These are phyloP conservation scores for Vicia villosa DNA, from an alignment of 306 rosid species.

Conservation along the genomic window DNA sequence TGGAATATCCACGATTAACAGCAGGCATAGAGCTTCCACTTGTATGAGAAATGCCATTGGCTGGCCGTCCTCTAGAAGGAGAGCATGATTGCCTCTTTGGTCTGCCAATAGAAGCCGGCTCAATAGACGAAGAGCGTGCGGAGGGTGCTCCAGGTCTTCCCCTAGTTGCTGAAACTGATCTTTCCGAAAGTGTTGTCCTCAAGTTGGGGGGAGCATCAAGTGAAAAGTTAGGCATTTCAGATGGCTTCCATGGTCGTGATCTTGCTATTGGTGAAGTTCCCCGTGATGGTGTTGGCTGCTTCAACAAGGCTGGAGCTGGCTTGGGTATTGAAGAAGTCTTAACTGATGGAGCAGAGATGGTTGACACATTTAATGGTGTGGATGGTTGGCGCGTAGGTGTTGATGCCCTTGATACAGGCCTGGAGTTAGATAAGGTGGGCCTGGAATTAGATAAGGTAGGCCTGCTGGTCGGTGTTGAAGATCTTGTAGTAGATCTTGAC, in stretches of 20 bases:
- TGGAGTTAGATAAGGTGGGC: constrained; percentile 66
- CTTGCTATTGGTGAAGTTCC: constrained; percentile 85
- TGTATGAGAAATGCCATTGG: constrained; percentile 62
- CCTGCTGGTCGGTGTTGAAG: constrained; percentile 85
- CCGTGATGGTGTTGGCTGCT: constrained; percentile 65
- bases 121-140: constrained; percentile 80
- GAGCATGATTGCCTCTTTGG: constrained; percentile 95
- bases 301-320: constrained; percentile 58
- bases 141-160: constrained; percentile 98
- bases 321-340: constrained; percentile 68
- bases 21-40: constrained; percentile 98
- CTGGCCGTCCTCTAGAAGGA: constrained; percentile 91
- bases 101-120: constrained; percentile 75
- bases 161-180: constrained; percentile 86
- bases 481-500: constrained; percentile 67
- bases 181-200: constrained; percentile 84
- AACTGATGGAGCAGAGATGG: constrained; percentile 53
- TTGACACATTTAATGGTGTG: constrained; percentile 56
- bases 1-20: constrained; percentile 69
- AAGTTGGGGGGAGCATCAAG: constrained; percentile 92
- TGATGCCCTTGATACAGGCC: constrained; percentile 73
- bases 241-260: constrained; percentile 90
- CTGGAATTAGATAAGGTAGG: constrained; percentile 74
- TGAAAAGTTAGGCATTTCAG: constrained; percentile 96
- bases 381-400: constrained; percentile 86